Base-by-base conservation (phyloP, 306 rosid genomes). In the Quercus gilva region DNA sequence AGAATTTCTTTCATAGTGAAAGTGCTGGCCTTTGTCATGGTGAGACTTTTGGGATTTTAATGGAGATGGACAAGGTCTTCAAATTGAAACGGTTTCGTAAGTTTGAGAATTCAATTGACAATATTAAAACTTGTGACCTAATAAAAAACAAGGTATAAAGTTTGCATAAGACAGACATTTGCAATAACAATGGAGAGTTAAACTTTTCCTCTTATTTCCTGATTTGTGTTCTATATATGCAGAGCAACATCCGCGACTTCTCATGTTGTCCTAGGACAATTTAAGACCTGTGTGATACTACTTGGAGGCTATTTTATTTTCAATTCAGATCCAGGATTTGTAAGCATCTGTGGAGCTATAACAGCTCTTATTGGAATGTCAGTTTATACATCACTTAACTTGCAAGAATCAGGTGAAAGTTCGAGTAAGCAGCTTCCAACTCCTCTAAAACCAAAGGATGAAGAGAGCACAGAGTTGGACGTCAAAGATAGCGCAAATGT, bases 181-280 rank as follows among this genome's bases (percentile, higher is more conserved):
- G 37, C 41, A 63, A 7, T 63, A 63, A 7, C 28, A 13, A 63
- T 28, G 69, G 51, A 3, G 2, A 31, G 51, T 67, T 8, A 8
- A 18, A 67, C 23, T 18, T 17, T 9, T 31, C n/a, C 25, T 67
- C 21, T 19, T 67, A 33, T 33, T 67, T 67, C 25, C 52, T 33
- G 51, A 68, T 33, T 33, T 68, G 7, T 9, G 52, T 68, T 6
- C 15, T 19, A 45, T 55, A 75, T 55, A 69, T 81, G 91, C 94
- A 95, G 99, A 45, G 99, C 99, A 52, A 95, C 99, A 81, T 95
- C 94, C 20, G 98, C 99, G 21, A 95, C 97, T 52, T 86, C 96
- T 43, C 99, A 92, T 82, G 99, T 95, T 73, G 98, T 95, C 64
- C 84, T 95, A 65, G 99, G 99, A 80, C 99, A 95, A 58, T 94